These are phyloP conservation scores for Neurospora intermedia DNA, from an alignment of 495 filamentous ascomycete genomes.

Conservation along the genomic window DNA sequence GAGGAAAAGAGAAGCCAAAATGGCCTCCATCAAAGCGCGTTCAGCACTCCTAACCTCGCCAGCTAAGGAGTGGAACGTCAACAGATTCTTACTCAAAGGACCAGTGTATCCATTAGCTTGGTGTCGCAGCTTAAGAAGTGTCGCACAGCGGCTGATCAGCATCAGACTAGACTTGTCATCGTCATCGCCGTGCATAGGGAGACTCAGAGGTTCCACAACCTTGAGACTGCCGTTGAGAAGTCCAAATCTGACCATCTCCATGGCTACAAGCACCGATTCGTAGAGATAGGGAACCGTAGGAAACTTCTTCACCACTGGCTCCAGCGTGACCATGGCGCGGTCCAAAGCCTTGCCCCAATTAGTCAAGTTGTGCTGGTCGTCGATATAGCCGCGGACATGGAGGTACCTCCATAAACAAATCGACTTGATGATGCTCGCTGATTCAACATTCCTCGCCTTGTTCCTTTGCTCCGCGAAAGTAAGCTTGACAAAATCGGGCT, in stretches of 20 bases:
- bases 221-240: conserved; percentile 57
- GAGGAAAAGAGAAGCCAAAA: conserved; percentile 66
- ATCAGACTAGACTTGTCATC: conserved; percentile 58
- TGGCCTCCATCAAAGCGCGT: conserved; percentile 74
- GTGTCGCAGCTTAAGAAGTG: conserved; percentile 71
- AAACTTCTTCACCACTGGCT: conserved; percentile 50
- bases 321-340: conserved; percentile 51
- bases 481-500: conserved; percentile 52
- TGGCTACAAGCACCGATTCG: conserved; percentile 50
- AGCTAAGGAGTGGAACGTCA: conserved; percentile 77
- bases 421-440: conserved; percentile 60
- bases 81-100: conserved; percentile 78
- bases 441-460: conserved; percentile 34
- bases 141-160: conserved; percentile 75
- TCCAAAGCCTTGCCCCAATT: conserved; percentile 72
- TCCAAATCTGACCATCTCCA: conserved; percentile 69
- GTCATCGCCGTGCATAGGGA: conserved; percentile 38
- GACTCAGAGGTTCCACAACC: conserved; percentile 39
- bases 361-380: conserved; percentile 72
- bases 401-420: conserved; percentile 81
- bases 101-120: conserved; percentile 85
- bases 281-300: conserved; percentile 34
- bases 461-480: conserved; percentile 45
- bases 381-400: conserved; percentile 75
- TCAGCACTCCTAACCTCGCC: conserved; percentile 65